Conservation (phyloP, 1,139 yeast genomes). For the Geotrichum aggregatum region DNA sequence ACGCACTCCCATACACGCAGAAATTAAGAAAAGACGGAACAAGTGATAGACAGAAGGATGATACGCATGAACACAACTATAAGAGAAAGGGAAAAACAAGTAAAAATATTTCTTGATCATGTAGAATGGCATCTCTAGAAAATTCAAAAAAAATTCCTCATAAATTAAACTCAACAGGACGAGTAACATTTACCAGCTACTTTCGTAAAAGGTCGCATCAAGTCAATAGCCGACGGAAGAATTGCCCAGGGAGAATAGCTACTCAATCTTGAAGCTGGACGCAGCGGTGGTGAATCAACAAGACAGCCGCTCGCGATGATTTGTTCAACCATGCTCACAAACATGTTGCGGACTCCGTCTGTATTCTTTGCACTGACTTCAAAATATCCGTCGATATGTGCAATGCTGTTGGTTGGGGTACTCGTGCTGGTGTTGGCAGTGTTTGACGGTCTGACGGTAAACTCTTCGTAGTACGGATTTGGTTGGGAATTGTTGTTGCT, state of each 20-base stretch:
- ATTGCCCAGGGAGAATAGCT: slow-evolving; percentile 9
- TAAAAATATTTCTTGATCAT: neutral
- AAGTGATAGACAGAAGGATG: neutral
- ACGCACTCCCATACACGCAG: too few species aligned
- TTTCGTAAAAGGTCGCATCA: slow-evolving; percentile 20
- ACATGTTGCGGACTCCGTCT: slow-evolving; percentile 20
- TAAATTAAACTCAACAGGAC: slow-evolving; percentile 6
- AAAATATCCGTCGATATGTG: slow-evolving; percentile 35
- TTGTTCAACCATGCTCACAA: slow-evolving; percentile 21
- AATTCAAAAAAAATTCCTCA: neutral
- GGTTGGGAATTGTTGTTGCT: slow-evolving; percentile 1
- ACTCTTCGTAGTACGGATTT: slow-evolving; percentile 17
- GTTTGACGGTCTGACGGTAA: neutral
- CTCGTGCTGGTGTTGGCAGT: neutral
- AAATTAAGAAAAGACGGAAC: too few species aligned
- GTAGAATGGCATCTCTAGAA: neutral
- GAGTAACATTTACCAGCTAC: slow-evolving; percentile 16
- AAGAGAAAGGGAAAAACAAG: neutral
- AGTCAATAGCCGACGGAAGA: slow-evolving; percentile 30
- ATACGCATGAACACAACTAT: neutral
- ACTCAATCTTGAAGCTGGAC: slow-evolving; percentile 5
- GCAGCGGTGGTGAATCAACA: slow-evolving; percentile 8
- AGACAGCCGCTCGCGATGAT: slow-evolving; percentile 16
- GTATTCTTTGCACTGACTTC: slow-evolving; percentile 31
- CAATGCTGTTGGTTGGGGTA: slow-evolving; percentile 22